Conservation (phyloP, 73 alveolate species). For the Symbiodinium natans region DNA sequence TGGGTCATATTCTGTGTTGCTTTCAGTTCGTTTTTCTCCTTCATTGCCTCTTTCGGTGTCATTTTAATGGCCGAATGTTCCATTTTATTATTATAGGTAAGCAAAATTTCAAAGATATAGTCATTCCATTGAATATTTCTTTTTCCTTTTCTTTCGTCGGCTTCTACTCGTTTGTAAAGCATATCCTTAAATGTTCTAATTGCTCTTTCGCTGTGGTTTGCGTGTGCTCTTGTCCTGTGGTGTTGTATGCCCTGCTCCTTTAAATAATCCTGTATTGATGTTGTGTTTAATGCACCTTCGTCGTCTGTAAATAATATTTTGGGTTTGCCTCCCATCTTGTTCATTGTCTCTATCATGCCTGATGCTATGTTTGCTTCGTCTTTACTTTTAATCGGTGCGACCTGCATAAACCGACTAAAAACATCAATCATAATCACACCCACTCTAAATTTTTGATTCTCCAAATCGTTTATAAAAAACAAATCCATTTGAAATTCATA, state of each 20-base stretch:
- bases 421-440: conserved; percentile 23
- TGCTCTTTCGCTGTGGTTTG: too few species aligned
- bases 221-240: too few species aligned
- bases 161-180: conserved; percentile 17
- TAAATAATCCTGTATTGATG: neutral
- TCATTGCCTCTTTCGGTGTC: conserved; percentile 40
- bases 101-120: conserved; percentile 10
- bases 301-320: neutral
- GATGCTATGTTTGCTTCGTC: neutral
- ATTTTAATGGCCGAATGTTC: neutral
- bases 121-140: neutral
- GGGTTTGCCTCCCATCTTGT: neutral
- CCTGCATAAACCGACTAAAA: neutral
- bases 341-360: neutral
- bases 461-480: too few species aligned
- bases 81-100: neutral
- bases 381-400: neutral
- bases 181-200: too few species aligned
- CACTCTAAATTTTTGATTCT: neutral
- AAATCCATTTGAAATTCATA: too few species aligned
- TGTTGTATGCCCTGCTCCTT: too few species aligned
- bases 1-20: too few species aligned
- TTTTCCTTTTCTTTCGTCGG: neutral
- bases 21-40: neutral
- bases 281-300: neutral